Evolutionary conservation across 2,329 filamentous ascomycete species (phyloP).

Genomic region (Basipetospora sp.): DNA sequence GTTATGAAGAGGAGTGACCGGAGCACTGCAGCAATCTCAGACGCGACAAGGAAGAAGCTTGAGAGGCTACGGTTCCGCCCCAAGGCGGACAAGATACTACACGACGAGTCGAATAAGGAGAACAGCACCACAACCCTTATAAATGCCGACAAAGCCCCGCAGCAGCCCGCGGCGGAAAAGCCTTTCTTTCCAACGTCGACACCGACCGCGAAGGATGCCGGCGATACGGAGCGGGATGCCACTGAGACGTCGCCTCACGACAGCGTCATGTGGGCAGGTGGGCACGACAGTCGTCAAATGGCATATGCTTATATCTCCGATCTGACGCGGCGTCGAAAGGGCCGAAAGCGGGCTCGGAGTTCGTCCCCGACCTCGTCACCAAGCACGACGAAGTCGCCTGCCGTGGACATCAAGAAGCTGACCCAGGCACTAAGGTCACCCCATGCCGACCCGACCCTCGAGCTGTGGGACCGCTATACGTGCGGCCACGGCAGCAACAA

Average conservation of each 20-base stretch:
- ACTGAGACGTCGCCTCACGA: conserved; percentile 9
- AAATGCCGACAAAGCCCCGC: background rate
- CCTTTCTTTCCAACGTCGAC: conserved; percentile 4
- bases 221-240: conserved; percentile 4
- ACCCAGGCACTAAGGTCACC: conserved; percentile 48
- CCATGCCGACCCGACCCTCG: conserved; percentile 55
- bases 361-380: conserved; percentile 62
- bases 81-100: conserved; percentile 7
- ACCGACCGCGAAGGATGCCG: background rate
- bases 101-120: conserved; percentile 6
- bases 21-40: conserved; percentile 34
- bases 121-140: conserved; percentile 1
- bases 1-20: conserved; percentile 21
- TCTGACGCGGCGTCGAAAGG: conserved; percentile 8
- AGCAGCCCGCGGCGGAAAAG: background rate
- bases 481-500: background rate
- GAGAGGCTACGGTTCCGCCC: conserved; percentile 38
- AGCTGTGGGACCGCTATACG: conserved; percentile 65
- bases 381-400: conserved; percentile 26
- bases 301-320: conserved; percentile 8
- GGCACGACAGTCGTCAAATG: conserved; percentile 4
- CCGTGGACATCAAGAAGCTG: conserved; percentile 44
- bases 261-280: conserved; percentile 6
- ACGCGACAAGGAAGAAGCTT: conserved; percentile 46
- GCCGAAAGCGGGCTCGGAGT: conserved; percentile 52